Evolutionary conservation across 2,329 filamentous ascomycete genomes (phyloP), one percentile per base, ranked within the genome.

Genomic region (Talaromyces amestolkiae): DNA sequence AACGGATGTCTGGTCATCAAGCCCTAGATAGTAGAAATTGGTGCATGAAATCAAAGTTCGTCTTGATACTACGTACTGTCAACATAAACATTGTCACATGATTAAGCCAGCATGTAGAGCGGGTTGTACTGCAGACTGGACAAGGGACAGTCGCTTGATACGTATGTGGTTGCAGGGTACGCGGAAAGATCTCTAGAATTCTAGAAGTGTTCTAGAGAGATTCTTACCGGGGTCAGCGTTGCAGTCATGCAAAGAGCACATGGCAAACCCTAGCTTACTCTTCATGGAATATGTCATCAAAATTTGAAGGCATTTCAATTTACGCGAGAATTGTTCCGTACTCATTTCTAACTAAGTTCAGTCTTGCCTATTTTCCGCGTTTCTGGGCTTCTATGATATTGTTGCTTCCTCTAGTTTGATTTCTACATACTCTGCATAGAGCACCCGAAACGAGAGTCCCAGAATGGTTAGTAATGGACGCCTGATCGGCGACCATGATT

Each of bases 171-270:
- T 47, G 43, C 43, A 47, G 43, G 43, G 13, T 24, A 51, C 24
- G 47, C 47, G 45, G 45, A 49, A 49, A 49, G 45, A 49, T 24
- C 24, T 27, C 45, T 24, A 35, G 49, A 24, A 24, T 49, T 47
- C 59, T 61, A 61, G 31, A 39, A 49, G 6, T 9, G 37, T 61
- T 61, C 59, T 61, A 61, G 33, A 51, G n/a, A 22, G 9, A 15
- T 51, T 61, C 59, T 53, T 51, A 33, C 39, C 11, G 35, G n/a
- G 51, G 1, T 56, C n/a, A 31, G 5, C 31, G n/a, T 22, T 19
- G 51, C 33, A 35, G 5, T 11, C 33, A 41, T 39, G 37, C 19
- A 43, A 27, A 27, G 13, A 15, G 13, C 56, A 43, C 19, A 43
- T 27, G 37, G 31, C 54, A 37, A 39, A 6, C 35, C n/a, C 39